phyloP scores from a whole-genome alignment of 2,329 filamentous ascomycete genomes.

The Fusarium newnesense region DNA sequence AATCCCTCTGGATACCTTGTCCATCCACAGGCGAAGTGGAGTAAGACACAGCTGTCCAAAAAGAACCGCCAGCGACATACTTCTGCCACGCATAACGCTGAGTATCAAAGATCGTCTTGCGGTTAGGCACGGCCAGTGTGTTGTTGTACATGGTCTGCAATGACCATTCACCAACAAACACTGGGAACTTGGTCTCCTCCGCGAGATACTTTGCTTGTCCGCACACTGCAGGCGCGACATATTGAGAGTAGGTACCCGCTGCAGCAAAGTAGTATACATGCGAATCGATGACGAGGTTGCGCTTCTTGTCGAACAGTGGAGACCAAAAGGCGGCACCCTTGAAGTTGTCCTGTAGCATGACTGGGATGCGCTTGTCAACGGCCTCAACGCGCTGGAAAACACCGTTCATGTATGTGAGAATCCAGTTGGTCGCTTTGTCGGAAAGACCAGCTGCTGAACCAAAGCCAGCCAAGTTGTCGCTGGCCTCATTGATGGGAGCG shows the following conservation, averaged over 20 bases:
- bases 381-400: neutral
- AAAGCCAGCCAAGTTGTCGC: neutral
- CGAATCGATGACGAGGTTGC: neutral
- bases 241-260: neutral
- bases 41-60: neutral
- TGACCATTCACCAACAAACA: neutral
- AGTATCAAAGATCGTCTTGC: neutral
- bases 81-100: neutral
- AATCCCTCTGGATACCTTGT: neutral
- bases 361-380: neutral
- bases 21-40: neutral
- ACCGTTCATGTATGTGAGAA: neutral
- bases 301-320: neutral
- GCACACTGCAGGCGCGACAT: neutral
- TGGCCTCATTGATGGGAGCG: neutral
- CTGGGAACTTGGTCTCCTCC: neutral
- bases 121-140: neutral
- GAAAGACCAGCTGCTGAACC: neutral
- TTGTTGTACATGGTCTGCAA: conserved; percentile 2
- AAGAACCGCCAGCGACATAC: neutral
- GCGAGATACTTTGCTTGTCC: neutral
- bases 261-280: neutral
- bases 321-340: neutral
- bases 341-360: neutral
- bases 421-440: neutral